Evolutionary conservation across 2,329 filamentous ascomycete species (phyloP).

Genomic region (Pseudocercospora ulei): DNA sequence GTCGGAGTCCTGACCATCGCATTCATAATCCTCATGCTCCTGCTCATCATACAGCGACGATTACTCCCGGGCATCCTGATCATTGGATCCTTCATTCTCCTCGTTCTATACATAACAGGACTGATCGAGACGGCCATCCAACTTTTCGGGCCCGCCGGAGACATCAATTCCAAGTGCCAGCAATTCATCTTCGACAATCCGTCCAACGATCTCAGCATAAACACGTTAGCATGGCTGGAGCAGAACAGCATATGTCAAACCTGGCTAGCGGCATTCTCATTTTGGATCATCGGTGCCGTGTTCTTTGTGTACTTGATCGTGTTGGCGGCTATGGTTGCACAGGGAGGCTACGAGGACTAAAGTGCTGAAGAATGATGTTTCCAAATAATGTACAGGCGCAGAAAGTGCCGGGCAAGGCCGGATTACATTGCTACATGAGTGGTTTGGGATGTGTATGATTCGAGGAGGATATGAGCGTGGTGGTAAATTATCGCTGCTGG

Average conservation of each 20-base stretch:
- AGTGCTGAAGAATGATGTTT: background rate
- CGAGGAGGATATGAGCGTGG: background rate
- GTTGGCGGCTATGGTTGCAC: constrained; percentile 39
- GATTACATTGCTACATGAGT: too few relatives aligned
- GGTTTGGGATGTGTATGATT: background rate
- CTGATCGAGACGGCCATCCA: constrained; percentile 55
- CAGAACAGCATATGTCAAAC: constrained; percentile 55
- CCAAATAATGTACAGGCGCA: background rate
- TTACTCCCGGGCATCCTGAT: constrained; percentile 52
- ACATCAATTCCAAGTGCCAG: constrained; percentile 52
- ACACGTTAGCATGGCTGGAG: constrained; percentile 54
- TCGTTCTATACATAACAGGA: constrained; percentile 53
- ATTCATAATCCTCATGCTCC: constrained; percentile 51
- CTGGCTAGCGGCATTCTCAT: constrained; percentile 55
- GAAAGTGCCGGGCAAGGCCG: background rate
- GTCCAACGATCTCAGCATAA: constrained; percentile 42
- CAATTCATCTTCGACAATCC: constrained; percentile 47
- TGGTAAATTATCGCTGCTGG: constrained; percentile 1
- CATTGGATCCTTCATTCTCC: constrained; percentile 51
- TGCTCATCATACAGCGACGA: constrained; percentile 48
- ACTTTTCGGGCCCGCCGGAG: constrained; percentile 48
- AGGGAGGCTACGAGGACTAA: constrained; percentile 27
- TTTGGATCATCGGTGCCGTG: constrained; percentile 54
- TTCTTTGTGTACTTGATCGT: constrained; percentile 59
- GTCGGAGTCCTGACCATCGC: constrained; percentile 48